Evolutionary conservation across 306 rosid genomes (phyloP).

Genomic region (Medicago ruthenica): DNA sequence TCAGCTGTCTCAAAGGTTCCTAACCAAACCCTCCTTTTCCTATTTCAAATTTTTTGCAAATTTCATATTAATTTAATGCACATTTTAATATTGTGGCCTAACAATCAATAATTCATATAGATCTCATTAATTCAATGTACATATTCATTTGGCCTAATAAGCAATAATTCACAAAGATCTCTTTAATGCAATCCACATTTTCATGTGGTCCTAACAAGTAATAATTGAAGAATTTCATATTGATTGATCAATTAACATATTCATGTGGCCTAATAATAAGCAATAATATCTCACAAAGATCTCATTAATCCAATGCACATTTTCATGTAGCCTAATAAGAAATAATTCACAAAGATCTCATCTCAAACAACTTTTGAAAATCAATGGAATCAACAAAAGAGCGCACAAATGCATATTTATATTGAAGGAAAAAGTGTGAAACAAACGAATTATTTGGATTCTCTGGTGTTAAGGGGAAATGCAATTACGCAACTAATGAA

Average conservation of each 20-base stretch:
- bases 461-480: neutral
- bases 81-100: neutral
- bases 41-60: constrained; percentile 29
- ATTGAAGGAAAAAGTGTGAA: neutral
- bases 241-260: constrained; percentile 2
- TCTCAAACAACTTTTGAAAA: neutral
- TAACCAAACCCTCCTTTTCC: constrained; percentile 90
- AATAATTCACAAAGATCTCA: neutral
- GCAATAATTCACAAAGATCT: no score
- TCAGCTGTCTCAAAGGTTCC: constrained; percentile 88
- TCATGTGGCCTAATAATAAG: neutral
- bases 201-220: neutral
- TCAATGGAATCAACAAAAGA: neutral
- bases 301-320: neutral
- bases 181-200: constrained; percentile 7
- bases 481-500: neutral
- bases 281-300: neutral
- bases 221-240: neutral
- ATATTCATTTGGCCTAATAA: neutral
- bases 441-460: neutral
- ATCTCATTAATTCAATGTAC: neutral
- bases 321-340: neutral
- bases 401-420: neutral
- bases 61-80: constrained; percentile 18
- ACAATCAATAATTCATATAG: neutral